A percentile compares a stretch with the other conserved stretches of the same genome.
These are phyloP conservation scores for Talaromyces sp. DNA, from an alignment of 2,329 filamentous ascomycete species.

Conservation along the genomic window DNA sequence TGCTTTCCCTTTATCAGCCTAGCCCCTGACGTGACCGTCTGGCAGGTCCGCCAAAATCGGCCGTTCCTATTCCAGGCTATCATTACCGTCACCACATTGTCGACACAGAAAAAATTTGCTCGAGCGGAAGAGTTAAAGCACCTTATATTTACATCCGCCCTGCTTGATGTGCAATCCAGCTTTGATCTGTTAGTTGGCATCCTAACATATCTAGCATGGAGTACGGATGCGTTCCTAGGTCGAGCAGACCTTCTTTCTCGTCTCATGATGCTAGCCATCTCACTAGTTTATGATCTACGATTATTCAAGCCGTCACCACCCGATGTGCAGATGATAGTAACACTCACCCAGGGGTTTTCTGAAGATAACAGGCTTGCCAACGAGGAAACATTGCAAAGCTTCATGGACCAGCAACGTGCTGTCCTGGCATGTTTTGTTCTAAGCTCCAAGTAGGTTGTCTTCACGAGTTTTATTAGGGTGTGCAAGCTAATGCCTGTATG, in stretches of 20 bases:
- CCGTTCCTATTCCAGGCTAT: conserved; percentile 36
- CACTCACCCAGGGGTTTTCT: conserved; percentile 22
- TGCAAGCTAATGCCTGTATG: conserved; percentile 12
- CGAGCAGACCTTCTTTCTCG: conserved; percentile 27
- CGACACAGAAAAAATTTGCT: conserved; percentile 22
- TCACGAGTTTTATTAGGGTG: neutral
- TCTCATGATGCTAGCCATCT: conserved; percentile 36
- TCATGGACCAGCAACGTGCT: conserved; percentile 24
- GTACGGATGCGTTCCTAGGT: conserved; percentile 31
- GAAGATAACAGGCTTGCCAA: conserved; percentile 12
- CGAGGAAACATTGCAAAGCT: conserved; percentile 12
- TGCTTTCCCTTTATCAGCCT: conserved; percentile 33
- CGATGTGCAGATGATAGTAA: conserved; percentile 26
- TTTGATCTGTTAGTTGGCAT: conserved; percentile 34
- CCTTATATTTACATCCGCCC: conserved; percentile 22
- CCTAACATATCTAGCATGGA: conserved; percentile 36
- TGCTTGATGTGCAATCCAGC: conserved; percentile 25
- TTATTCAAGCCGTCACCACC: conserved; percentile 26
- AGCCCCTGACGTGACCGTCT: conserved; percentile 20
- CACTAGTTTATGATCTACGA: conserved; percentile 33
- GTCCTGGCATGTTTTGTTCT: conserved; percentile 26
- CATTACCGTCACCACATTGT: conserved; percentile 27
- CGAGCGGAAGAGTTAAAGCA: conserved; percentile 28
- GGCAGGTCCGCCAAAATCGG: conserved; percentile 26
- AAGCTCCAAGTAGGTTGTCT: conserved; percentile 22